Evolutionary conservation across 2,329 filamentous ascomycete species (phyloP), one percentile per base, ranked within the genome.

Genomic region (Coleophoma crateriformis): DNA sequence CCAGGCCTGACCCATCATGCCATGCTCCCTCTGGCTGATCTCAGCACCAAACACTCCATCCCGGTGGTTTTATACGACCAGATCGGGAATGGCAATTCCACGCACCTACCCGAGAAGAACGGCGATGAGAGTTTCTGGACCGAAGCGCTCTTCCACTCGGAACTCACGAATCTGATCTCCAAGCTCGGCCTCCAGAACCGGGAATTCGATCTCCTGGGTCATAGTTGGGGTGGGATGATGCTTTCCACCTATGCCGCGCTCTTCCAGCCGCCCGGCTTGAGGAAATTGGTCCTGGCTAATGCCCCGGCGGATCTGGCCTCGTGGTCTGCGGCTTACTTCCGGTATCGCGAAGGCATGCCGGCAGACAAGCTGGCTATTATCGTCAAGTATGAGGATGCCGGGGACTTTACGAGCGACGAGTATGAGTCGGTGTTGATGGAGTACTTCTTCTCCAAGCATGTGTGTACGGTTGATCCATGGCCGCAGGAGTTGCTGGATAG

Each of bases 21-120:
- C 60, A 1, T 65, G 27, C 55, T 65, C 1, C 63, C 67, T 0
- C 59, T 77, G 15, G 60, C 60, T 0, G 63, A 67, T 39, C 64
- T 76, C 7, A 56, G 66, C 22, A 53, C 56, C 5, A 56, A 65
- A 14, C 64, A 68, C 56, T 57, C 57, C 35, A 65, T 70, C 7
- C 72, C 76, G 0, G 62, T 79, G 4, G 57, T 79, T 33, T 68
- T 77, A 55, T 79, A 79, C 58, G 76, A 79, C 56, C 76, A 79
- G 50, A 65, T 79, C 41, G 76, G 76, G 22, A 72, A 69, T 52
- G 76, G 74, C 7, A 54, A 56, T 10, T 74, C 69, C 3, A 78
- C 75, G 0, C 74, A 71, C 46, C 64, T 78, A 11, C 68, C 56
- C 0, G 69, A 75, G 27, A 73, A 71, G 50, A 63, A 59, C 17